A percentile compares a stretch with the other conserved stretches of the same genome.
phyloP scores from a whole-genome alignment of 2,329 filamentous ascomycete species.

The Penicillium olsonii region DNA sequence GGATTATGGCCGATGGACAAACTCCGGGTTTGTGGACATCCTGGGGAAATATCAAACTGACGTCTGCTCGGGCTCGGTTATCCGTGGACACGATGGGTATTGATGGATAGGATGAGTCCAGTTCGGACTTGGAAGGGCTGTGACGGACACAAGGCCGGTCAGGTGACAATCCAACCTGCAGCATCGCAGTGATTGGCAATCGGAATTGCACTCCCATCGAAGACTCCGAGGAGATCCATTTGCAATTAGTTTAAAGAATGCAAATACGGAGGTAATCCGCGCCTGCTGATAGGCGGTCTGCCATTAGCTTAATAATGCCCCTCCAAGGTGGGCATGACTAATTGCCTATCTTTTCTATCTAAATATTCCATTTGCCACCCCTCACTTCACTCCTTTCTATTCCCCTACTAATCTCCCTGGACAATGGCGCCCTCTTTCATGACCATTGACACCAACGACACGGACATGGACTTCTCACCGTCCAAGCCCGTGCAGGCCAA shows the following conservation, averaged over 20 bases:
- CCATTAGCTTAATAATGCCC: neutral
- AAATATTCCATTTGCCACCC: conserved; percentile 25
- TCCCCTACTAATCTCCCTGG: neutral
- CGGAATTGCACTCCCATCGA: neutral
- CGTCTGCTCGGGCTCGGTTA: too few species aligned
- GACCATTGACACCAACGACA: conserved; percentile 55
- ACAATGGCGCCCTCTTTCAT: conserved; percentile 41
- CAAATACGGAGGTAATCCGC: conserved; percentile 12
- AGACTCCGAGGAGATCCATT: neutral
- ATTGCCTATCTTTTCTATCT: conserved; percentile 15
- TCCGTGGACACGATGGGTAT: too few species aligned
- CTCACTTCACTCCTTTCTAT: conserved; percentile 14
- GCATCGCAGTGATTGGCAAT: neutral
- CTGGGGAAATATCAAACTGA: too few species aligned
- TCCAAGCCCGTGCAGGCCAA: conserved; percentile 30
- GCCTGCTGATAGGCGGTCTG: conserved; percentile 6
- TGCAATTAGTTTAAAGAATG: neutral
- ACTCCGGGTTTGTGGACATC: neutral
- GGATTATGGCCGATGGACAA: neutral
- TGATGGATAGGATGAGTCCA: too few species aligned
- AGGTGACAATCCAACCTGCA: neutral
- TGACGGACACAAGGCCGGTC: neutral
- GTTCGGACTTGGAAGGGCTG: too few species aligned
- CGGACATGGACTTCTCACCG: conserved; percentile 52
- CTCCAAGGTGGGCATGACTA: conserved; percentile 19